Conservation (phyloP, 306 rosid species). For the Cucumis melo region DNA sequence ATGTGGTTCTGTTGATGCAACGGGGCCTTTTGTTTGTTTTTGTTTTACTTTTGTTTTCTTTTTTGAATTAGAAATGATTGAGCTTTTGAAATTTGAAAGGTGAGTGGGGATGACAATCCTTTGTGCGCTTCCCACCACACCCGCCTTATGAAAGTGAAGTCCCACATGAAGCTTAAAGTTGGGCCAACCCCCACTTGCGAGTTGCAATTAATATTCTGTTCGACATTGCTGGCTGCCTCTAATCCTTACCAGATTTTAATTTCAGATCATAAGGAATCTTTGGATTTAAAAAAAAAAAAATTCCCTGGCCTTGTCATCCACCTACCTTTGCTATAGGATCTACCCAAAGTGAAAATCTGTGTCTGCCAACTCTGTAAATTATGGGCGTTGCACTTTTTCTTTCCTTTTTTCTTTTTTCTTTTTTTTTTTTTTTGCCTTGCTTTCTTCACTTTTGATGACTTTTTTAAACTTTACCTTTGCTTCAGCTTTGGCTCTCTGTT, state of each 20-base stretch:
- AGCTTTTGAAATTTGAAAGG: not conserved
- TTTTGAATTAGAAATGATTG: not conserved
- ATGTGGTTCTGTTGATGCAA: not conserved
- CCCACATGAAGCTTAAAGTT: not conserved
- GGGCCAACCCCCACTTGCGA: slow-evolving; percentile 5
- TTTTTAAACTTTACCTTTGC: not conserved
- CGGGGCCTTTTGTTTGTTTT: too few relatives aligned
- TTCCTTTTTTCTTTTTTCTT: too few relatives aligned
- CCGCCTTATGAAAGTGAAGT: not conserved
- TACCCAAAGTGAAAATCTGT: not conserved
- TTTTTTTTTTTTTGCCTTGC: too few relatives aligned
- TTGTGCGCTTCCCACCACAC: not conserved
- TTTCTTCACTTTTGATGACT: too few relatives aligned
- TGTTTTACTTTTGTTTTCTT: not conserved
- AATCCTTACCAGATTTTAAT: not conserved
- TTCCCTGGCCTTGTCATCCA: not conserved
- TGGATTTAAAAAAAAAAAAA: not conserved
- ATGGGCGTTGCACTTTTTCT: too few relatives aligned
- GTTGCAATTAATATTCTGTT: not conserved
- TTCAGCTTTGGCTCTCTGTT: not conserved
- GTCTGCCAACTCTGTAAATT: not conserved
- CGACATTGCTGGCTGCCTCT: not conserved
- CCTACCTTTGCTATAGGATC: not conserved
- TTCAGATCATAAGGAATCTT: not conserved
- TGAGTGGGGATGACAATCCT: not conserved